Evolutionary conservation across 306 rosid genomes (phyloP), one percentile per base, ranked within the genome.

Genomic region (Vigna mungo): DNA sequence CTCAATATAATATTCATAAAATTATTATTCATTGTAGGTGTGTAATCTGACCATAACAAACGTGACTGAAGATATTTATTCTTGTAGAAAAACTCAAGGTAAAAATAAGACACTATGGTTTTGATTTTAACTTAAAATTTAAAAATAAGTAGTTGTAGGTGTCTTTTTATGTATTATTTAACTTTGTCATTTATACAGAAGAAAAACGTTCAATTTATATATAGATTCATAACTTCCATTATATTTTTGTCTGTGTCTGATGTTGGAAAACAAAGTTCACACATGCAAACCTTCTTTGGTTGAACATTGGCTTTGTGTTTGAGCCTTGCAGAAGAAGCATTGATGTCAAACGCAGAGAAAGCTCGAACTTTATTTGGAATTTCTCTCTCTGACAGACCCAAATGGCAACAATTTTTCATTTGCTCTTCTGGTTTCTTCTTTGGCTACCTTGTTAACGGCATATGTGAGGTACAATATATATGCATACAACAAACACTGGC

Each of bases 351-450:
- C 71, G 97, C 87, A 71, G 98, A 92, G 34, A 96, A 86, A 46
- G 81, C 77, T 77, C 90, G 97, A 75, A 84, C 85, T 64, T 85
- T 95, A 71, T 92, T 95, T 70, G 97, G 98, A 77, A 92, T 95
- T 92, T 90, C 96, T 3, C 96, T 95, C 47, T 88, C 98, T 4
- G 91, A 84, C 32, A 86, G 85, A 68, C 96, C 98, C 84, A 87
- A 66, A 84, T 95, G 97, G 96, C 86, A 92, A 4, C 97, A 95
- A 81, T 92, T 92, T 79, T 91, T 95, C 82, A 79, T 95, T 74
- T 95, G 97, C 81, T 92, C 98, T 23, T 89, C 92, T 61, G 98
- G 98, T 6, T 95, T 95, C 82, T 95, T 95, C 95, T 95, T 95
- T 79, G 97, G 98, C 8, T 95, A 95, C 59, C 92, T 92, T 58